Evolutionary conservation across 768 basidiomycete species (phyloP).

Genomic region (Xanthoconium stramineum): DNA sequence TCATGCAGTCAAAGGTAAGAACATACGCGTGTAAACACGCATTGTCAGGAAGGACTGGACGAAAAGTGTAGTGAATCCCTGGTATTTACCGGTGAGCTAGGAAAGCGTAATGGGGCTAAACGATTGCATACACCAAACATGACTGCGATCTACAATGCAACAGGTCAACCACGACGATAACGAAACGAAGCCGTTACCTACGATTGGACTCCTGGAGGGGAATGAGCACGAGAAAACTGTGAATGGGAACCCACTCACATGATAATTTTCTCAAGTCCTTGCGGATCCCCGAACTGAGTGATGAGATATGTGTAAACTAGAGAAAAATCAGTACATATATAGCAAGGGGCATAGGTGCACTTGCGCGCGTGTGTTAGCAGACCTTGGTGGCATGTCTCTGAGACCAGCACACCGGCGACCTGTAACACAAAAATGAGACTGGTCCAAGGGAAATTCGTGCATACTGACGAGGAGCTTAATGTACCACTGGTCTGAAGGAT

Average conservation of each 20-base stretch:
- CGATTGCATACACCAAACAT: constrained; percentile 29
- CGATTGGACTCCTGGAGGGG: constrained; percentile 20
- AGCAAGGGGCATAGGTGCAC: background rate
- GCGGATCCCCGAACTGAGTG: constrained; percentile 29
- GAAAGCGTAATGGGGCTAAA: background rate
- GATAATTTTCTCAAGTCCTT: constrained; percentile 33
- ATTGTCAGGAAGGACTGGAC: constrained; percentile 54
- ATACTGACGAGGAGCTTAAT: constrained; percentile 43
- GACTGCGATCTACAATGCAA: constrained; percentile 38
- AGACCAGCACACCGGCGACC: constrained; percentile 47
- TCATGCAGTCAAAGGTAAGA: background rate
- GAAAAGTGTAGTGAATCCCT: constrained; percentile 43
- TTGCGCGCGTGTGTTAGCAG: constrained; percentile 51
- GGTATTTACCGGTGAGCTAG: background rate
- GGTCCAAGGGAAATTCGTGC: background rate
- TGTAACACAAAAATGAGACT: constrained; percentile 19
- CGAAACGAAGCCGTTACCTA: constrained; percentile 6
- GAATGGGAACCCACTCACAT: constrained; percentile 34
- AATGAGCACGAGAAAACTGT: background rate
- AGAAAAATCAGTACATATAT: background rate
- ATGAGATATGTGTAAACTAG: constrained; percentile 49
- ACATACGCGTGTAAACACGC: constrained; percentile 46
- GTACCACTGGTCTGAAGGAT: constrained; percentile 49
- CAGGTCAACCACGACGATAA: constrained; percentile 3
- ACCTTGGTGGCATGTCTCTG: constrained; percentile 52